Evolutionary conservation across 2,329 filamentous ascomycete genomes (phyloP).

Genomic region (Cercospora zeina): DNA sequence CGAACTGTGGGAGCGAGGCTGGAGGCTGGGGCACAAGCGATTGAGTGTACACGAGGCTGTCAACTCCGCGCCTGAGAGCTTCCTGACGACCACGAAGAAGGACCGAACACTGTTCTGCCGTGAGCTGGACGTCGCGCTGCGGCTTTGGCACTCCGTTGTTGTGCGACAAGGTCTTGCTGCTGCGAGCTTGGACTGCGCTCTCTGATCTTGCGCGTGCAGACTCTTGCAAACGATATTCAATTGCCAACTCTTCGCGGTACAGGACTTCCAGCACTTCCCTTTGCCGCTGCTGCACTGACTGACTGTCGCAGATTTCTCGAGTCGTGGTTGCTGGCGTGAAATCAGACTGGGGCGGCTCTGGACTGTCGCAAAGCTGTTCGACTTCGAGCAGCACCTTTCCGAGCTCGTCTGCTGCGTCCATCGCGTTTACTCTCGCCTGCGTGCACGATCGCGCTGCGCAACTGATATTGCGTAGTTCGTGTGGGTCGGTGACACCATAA

Average conservation of each 20-base stretch:
- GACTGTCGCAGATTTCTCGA: conserved; percentile 2
- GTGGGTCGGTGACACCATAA: neutral
- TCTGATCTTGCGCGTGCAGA: neutral
- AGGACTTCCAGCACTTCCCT: conserved; percentile 1
- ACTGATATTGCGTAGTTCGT: neutral
- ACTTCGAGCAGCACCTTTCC: neutral
- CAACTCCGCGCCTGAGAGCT: conserved; percentile 17
- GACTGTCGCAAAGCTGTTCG: neutral
- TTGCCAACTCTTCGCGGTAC: neutral
- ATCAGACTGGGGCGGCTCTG: neutral
- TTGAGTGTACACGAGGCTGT: conserved; percentile 16
- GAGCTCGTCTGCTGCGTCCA: neutral
- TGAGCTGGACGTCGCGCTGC: neutral
- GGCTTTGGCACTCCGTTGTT: neutral
- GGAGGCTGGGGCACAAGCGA: neutral
- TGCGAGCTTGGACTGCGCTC: neutral
- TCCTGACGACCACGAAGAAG: neutral
- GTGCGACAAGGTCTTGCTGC: neutral
- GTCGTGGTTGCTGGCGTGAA: neutral
- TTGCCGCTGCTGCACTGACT: conserved; percentile 2
- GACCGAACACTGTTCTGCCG: neutral
- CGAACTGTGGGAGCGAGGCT: neutral
- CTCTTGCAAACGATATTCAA: neutral
- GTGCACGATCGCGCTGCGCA: neutral
- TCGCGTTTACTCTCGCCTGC: neutral